Evolutionary conservation across 164 flowering plant genomes (phyloP), one percentile per base, ranked within the genome.

Genomic region (Houttuynia cordata): DNA sequence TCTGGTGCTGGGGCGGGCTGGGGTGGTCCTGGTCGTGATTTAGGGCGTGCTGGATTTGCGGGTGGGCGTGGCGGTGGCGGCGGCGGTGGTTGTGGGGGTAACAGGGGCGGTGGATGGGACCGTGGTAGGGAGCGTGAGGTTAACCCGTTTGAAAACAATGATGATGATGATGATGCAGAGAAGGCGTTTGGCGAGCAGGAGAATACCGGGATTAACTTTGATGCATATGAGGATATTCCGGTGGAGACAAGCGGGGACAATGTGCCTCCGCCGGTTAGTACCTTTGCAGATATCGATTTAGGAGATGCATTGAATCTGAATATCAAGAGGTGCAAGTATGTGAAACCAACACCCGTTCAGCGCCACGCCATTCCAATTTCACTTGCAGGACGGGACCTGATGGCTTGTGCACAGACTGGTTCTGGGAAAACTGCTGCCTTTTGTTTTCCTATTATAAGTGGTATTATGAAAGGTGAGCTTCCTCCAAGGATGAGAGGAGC

Each of bases 361-460:
- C 81, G 88, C 41, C 74, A 86, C 71, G 85, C 94, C 21, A 86
- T 86, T n/a, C 90, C 94, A 7, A 86, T 86, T 20, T 75, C 86
- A 10, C 73, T 84, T 57, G 79, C 66, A 0, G 88, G 90, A 1
- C 65, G 90, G 57, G 94, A 86, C 65, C 64, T 86, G 72, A 86
- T 86, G 94, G 90, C 90, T 18, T 86, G 90, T 70, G 94, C 90
- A 0, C 90, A 86, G 75, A 86, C 90, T 30, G 96, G 92, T 42
- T 88, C 92, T 0, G 92, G 90, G 17, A 85, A 88, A 81, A 88
- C 96, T 0, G 96, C 96, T 64, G 91, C 96, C 20, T 88, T 88
- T 67, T 83, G 88, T 72, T 81, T 85, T 57, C 93, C 93, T 0
- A 84, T 86, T 56, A 84, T 86, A 49, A 74, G 82, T 67, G 94